A percentile compares a stretch with the other conserved stretches of the same genome.
phyloP scores from a whole-genome alignment of 2,329 filamentous ascomycete genomes.

The Colletotrichum spaethianum region DNA sequence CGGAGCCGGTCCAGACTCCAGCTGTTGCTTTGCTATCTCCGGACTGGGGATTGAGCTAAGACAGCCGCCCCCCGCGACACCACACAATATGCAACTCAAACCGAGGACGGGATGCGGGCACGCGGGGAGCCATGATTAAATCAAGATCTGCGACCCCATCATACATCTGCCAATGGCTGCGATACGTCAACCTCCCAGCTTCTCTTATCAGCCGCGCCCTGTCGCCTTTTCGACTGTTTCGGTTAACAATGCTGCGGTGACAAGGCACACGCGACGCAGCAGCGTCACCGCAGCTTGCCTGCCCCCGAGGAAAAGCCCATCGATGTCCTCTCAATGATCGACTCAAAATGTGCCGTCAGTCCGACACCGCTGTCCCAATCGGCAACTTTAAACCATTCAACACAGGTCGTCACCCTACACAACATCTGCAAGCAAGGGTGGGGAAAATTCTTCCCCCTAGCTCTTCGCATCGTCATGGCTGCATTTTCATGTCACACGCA shows the following conservation, averaged over 20 bases:
- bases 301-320: constrained; percentile 11
- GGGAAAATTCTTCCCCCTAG: constrained; percentile 1
- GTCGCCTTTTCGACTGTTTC: not conserved
- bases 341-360: not conserved
- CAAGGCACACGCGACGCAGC: not conserved
- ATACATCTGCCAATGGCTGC: constrained; percentile 16
- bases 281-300: not conserved
- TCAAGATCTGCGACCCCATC: constrained; percentile 30
- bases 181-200: not conserved
- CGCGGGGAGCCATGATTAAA: constrained; percentile 31
- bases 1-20: constrained; percentile 23
- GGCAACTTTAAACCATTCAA: constrained; percentile 14
- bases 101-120: constrained; percentile 27
- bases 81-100: constrained; percentile 17
- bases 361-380: constrained; percentile 14
- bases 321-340: not conserved
- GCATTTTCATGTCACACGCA: constrained; percentile 30
- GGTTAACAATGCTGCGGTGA: not conserved
- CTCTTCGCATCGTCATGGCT: constrained; percentile 26
- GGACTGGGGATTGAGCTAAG: constrained; percentile 29
- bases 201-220: not conserved
- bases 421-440: constrained; percentile 16
- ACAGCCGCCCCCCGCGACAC: constrained; percentile 28
- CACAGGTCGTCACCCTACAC: constrained; percentile 18
- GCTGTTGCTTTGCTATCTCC: constrained; percentile 12